These are phyloP conservation scores for Rutstroemia sp. DNA, from an alignment of 2,329 filamentous ascomycete species.

Conservation along the genomic window DNA sequence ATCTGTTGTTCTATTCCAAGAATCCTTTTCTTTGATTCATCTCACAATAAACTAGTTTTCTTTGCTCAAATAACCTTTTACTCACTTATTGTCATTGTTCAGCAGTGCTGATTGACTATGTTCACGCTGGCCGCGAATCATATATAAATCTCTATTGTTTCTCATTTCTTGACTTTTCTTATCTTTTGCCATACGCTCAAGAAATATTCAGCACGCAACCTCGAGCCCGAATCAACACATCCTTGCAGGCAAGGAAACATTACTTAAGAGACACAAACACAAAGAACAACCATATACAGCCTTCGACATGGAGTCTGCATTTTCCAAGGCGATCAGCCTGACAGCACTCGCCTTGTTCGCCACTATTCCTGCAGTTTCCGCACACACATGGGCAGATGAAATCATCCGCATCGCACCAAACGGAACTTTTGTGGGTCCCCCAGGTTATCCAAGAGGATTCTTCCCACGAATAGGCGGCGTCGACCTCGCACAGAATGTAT, in stretches of 20 bases:
- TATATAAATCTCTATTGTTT: constrained; percentile 7
- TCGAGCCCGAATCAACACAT: constrained; percentile 1
- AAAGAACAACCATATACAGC: constrained; percentile 1
- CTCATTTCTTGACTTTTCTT: not conserved
- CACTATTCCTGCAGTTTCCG: constrained; percentile 9
- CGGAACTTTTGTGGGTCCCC: constrained; percentile 62
- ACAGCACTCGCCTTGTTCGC: constrained; percentile 14
- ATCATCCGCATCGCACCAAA: constrained; percentile 63
- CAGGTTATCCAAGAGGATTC: constrained; percentile 71
- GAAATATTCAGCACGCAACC: not conserved
- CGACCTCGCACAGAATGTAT: constrained; percentile 49
- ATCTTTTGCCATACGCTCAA: not conserved
- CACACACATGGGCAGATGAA: constrained; percentile 67
- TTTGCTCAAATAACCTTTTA: constrained; percentile 9
- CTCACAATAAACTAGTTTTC: not conserved
- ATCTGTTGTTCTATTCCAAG: not conserved
- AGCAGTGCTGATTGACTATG: constrained; percentile 12
- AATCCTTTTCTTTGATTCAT: not conserved
- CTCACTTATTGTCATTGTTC: constrained; percentile 14
- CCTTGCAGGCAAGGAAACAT: constrained; percentile 17
- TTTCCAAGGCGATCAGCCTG: constrained; percentile 5
- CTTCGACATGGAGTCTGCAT: constrained; percentile 5
- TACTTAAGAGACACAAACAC: not conserved
- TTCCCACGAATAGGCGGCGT: constrained; percentile 46
- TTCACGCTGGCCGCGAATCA: constrained; percentile 19